Conservation (phyloP, 441 rosid genomes). For the Monsonia emarginata region DNA sequence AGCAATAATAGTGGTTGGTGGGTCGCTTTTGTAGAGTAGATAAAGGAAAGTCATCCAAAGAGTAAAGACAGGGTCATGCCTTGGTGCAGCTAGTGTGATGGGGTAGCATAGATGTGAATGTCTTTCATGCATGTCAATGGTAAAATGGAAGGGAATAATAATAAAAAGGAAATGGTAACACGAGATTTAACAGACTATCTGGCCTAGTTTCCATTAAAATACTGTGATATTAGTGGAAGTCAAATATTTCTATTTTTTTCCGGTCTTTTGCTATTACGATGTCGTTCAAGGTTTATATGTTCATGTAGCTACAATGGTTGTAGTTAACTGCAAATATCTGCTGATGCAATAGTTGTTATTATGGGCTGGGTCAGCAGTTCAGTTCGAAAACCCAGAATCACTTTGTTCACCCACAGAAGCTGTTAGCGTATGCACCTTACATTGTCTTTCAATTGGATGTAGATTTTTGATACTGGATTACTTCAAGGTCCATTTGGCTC, state of each 20-base stretch:
- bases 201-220: neutral
- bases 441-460: constrained; percentile 26
- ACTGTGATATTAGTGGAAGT: neutral
- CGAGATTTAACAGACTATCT: neutral
- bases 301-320: neutral
- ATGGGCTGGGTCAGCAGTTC: neutral
- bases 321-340: neutral
- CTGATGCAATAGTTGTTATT: neutral
- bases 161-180: neutral
- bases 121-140: neutral
- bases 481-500: constrained; percentile 73
- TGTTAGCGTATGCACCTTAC: constrained; percentile 12
- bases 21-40: neutral
- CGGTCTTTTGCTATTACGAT: neutral
- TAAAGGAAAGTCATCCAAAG: neutral
- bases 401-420: neutral
- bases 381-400: no score
- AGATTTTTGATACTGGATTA: constrained; percentile 80
- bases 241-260: no score
- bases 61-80: neutral
- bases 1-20: neutral
- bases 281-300: neutral
- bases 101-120: neutral
- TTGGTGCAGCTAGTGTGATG: neutral
- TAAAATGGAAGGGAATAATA: neutral